Evolutionary conservation across 1,284 basidiomycete species (phyloP).

Genomic region (Trametes sp.): DNA sequence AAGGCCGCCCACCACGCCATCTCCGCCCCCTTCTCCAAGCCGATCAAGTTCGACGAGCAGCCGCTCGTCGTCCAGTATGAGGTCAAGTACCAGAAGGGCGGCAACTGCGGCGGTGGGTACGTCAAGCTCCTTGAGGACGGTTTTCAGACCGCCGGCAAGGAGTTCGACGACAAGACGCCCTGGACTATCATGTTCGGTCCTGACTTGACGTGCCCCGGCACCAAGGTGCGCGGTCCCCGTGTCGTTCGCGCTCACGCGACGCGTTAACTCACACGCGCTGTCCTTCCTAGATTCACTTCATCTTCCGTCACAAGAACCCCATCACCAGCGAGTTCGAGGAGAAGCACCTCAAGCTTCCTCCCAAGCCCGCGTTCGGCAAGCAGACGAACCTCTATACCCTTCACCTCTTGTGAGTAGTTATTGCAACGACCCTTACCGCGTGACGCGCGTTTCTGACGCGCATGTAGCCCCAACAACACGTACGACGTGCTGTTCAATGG

Average conservation of each 20-base stretch:
- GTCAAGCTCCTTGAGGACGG: slow-evolving; percentile 95
- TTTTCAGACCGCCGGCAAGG: slow-evolving; percentile 90
- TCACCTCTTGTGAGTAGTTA: slow-evolving; percentile 76
- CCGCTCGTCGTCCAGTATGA: slow-evolving; percentile 98
- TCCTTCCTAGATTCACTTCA: slow-evolving; percentile 84
- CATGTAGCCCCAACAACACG: slow-evolving; percentile 87
- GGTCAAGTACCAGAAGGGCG: slow-evolving; percentile 99
- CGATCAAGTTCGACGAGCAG: slow-evolving; percentile 86
- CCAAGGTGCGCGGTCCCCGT: slow-evolving; percentile 64
- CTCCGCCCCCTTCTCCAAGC: slow-evolving; percentile 86
- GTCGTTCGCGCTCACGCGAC: not conserved
- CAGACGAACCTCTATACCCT: slow-evolving; percentile 93
- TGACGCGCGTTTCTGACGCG: slow-evolving; percentile 2
- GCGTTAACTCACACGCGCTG: slow-evolving; percentile 12
- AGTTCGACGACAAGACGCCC: slow-evolving; percentile 97
- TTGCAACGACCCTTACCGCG: not conserved
- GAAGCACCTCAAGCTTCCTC: slow-evolving; percentile 91
- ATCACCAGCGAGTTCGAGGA: slow-evolving; percentile 93
- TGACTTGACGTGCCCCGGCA: slow-evolving; percentile 87
- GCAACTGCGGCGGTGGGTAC: slow-evolving; percentile 99
- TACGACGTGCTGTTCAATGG: slow-evolving; percentile 95
- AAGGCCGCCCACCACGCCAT: slow-evolving; percentile 97
- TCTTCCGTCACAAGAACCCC: slow-evolving; percentile 97
- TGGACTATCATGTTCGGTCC: slow-evolving; percentile 98
- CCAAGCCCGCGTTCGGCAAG: slow-evolving; percentile 89